Evolutionary conservation across 352 stramenopile species (phyloP), one percentile per base, ranked within the genome.

Genomic region (Phytophthora citricola): DNA sequence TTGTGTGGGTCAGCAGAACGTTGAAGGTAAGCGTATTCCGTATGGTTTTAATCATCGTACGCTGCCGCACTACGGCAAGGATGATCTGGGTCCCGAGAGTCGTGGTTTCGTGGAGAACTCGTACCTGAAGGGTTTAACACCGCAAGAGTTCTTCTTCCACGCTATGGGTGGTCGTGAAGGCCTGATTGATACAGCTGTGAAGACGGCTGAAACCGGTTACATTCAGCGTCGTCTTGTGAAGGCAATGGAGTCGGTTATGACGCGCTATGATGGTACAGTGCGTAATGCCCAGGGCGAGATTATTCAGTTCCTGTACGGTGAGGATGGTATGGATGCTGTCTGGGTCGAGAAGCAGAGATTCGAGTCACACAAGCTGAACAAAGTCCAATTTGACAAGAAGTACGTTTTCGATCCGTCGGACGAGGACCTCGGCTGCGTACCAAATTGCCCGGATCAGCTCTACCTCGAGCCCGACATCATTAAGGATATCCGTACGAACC

Each of bases 191-290:
- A 99, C 98, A 15, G 98, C 98, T 26, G 98, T 99, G 69, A 99
- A 99, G 84, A 99, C 98, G 7, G 96, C 97, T 36, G 95, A 99
- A 70, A 99, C 98, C 26, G 98, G 98, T 38, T 99, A 99, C 73
- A 99, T 99, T 70, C 98, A 99, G 79, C 97, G 98, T 48, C 94
- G 98, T 69, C 84, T 99, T n/a, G 97, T 99, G 14, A 99, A 99
- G 81, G 97, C 97, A 22, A 99, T 99, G 93, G 98, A 99, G 78
- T 98, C 97, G 34, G 93, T 99, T 14, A 99, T 99, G 93, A 96
- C 97, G 20, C 82, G 97, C 53, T 99, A 99, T 76, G 98, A 99
- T 85, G 97, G 97, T 66, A 99, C 97, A 9, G 89, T 99, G n/a
- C 91, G 98, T 69, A 99, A 98, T 52, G 84, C 84, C 10, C 85